These are phyloP conservation scores for Salvia rosmarinus DNA, from an alignment of 257 asterid species.

Conservation along the genomic window DNA sequence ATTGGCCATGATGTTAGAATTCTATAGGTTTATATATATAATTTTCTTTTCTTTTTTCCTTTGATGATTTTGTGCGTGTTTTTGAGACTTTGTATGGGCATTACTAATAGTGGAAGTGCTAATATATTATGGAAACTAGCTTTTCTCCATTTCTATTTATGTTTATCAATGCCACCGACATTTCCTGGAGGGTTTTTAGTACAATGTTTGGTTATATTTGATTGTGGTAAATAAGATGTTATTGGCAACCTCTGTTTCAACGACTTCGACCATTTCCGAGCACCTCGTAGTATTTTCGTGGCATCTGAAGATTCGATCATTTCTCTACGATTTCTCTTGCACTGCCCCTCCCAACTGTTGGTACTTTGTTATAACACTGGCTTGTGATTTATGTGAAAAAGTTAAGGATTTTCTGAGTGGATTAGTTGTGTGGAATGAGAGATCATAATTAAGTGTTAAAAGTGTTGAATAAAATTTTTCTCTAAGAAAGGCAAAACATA, in stretches of 20 bases:
- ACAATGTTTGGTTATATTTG: not conserved
- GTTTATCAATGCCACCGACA: not conserved
- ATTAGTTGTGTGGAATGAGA: too few species aligned
- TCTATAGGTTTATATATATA: conserved; percentile 13
- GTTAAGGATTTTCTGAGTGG: too few species aligned
- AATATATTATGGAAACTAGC: conserved; percentile 23
- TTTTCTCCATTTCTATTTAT: conserved; percentile 6
- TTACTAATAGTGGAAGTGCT: conserved; percentile 31
- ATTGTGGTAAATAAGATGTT: not conserved
- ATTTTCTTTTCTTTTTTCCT: not conserved
- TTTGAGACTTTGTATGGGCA: conserved; percentile 29
- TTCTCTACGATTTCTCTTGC: too few species aligned
- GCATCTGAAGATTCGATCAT: too few species aligned
- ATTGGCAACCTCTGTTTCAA: not conserved
- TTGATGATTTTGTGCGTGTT: conserved; percentile 34
- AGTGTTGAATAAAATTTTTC: too few species aligned
- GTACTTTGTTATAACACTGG: too few species aligned
- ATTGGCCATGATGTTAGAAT: conserved; percentile 34
- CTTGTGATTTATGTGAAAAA: too few species aligned
- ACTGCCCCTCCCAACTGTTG: too few species aligned
- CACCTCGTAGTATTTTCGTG: too few species aligned
- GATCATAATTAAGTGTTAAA: too few species aligned
- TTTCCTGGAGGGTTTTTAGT: not conserved
- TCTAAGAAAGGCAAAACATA: conserved; percentile 13
- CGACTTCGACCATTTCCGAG: too few species aligned